Evolutionary conservation across 1,284 basidiomycete species (phyloP), one percentile per base, ranked within the genome.

Genomic region (Gymnopus androsaceus): DNA sequence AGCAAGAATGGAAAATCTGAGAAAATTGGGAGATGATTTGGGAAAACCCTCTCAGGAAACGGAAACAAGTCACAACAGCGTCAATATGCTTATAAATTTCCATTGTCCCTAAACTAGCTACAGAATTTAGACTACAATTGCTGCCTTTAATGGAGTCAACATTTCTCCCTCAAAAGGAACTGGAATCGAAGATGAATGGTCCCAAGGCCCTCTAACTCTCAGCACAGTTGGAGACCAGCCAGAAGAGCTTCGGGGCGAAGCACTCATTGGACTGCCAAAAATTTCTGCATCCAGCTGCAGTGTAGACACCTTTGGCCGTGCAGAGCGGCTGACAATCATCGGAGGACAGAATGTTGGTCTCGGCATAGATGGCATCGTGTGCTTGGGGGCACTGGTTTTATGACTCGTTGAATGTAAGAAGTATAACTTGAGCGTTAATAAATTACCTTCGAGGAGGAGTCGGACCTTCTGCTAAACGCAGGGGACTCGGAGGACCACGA

Each of bases 401-500:
- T 5, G 30, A 4, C 27, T 34, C 4, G 12, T 31, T 11, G n/a
- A n/a, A n/a, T n/a, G n/a, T n/a, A n/a, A n/a, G n/a, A n/a, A n/a
- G n/a, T n/a, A n/a, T n/a, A n/a, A n/a, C n/a, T n/a, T n/a, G n/a
- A n/a, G n/a, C n/a, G n/a, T n/a, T n/a, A n/a, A n/a, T 34, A 4
- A 62, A 72, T 59, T 65, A 75, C 75, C 69, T 72, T 58, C 82
- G 75, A 15, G 77, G 65, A n/a, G 85, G 84, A 15, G 78, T 73
- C 15, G 84, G 83, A 7, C 83, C 85, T 25, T 75, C 69, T 47
- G 76, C 67, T 53, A 88, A 76, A 54, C 72, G 78, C 55, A 88
- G 78, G 14, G 84, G 74, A 46, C 81, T 74, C 3, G 85, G 85
- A 5, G 85, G 83, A 28, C 77, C 70, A 30, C 85, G 80, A 62